Conservation (phyloP, 2,329 filamentous ascomycete species). For the Dactylellina drechsleri region DNA sequence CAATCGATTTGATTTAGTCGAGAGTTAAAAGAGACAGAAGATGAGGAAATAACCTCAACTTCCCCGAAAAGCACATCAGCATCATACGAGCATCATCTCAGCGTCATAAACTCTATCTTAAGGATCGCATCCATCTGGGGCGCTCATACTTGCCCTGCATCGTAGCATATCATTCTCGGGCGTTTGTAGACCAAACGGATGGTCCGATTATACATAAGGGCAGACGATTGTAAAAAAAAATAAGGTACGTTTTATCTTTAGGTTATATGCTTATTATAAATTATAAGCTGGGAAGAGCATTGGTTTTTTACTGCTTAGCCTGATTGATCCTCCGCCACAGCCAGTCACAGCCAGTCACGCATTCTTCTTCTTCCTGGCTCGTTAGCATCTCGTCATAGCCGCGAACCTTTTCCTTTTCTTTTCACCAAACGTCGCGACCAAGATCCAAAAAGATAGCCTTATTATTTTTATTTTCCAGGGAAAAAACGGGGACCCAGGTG, state of each 20-base stretch:
- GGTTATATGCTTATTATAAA: no score
- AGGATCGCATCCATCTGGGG: no score
- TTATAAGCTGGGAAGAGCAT: no score
- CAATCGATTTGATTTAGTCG: no score
- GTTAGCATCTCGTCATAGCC: slow-evolving; percentile 16
- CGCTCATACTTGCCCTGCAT: no score
- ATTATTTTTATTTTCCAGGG: background rate
- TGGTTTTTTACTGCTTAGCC: background rate
- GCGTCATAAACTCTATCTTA: slow-evolving; percentile 15
- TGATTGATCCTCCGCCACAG: slow-evolving; percentile 1
- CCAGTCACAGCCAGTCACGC: background rate
- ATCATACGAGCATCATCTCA: slow-evolving; percentile 33
- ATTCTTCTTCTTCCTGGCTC: background rate
- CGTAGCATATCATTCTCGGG: no score
- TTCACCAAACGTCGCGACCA: slow-evolving; percentile 14
- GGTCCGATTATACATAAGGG: no score
- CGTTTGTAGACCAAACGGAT: no score
- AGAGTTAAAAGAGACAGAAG: background rate
- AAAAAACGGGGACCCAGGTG: background rate
- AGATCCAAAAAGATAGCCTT: slow-evolving; percentile 1
- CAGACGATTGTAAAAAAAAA: no score
- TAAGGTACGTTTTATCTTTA: no score
- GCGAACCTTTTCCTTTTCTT: background rate
- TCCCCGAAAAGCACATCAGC: slow-evolving; percentile 21
- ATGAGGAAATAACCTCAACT: slow-evolving; percentile 19